These are phyloP conservation scores for Lactifluus echinatus DNA, from an alignment of 768 basidiomycete genomes.

Conservation along the genomic window DNA sequence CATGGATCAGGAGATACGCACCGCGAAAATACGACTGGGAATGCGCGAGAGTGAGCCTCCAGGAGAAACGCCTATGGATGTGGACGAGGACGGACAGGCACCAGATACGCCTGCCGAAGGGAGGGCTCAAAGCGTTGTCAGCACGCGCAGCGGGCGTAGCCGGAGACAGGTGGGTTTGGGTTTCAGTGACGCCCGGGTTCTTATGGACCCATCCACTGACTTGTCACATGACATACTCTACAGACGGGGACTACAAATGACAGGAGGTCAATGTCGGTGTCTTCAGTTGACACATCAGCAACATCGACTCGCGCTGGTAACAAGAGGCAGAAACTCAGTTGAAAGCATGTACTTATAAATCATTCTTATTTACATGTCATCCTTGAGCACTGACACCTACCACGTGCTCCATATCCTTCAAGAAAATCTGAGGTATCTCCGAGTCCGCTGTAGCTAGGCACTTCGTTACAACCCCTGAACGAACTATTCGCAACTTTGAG, in stretches of 20 bases:
- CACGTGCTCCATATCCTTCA: neutral
- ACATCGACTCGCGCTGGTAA: conserved; percentile 20
- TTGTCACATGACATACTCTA: conserved; percentile 5
- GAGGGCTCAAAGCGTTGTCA: conserved; percentile 54
- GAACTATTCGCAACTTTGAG: neutral
- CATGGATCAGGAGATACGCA: conserved; percentile 75
- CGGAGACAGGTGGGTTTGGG: conserved; percentile 54
- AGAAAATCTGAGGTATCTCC: neutral
- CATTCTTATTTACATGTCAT: conserved; percentile 5
- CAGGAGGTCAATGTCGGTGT: conserved; percentile 63
- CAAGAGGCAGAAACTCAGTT: conserved; percentile 20
- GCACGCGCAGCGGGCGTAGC: conserved; percentile 31
- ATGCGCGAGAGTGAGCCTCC: conserved; percentile 40
- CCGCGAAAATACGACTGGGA: conserved; percentile 54
- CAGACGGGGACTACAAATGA: conserved; percentile 22
- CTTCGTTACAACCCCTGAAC: neutral
- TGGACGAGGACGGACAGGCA: conserved; percentile 31
- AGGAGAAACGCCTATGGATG: conserved; percentile 27
- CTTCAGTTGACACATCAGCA: conserved; percentile 56
- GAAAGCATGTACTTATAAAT: conserved; percentile 6
- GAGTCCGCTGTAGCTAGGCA: neutral
- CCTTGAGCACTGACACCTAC: neutral
- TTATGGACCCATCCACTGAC: neutral
- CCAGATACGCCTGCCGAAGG: conserved; percentile 47
- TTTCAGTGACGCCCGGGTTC: neutral